These are phyloP conservation scores for Davidsoniella australis DNA, from an alignment of 2,329 filamentous ascomycete genomes.

Conservation along the genomic window DNA sequence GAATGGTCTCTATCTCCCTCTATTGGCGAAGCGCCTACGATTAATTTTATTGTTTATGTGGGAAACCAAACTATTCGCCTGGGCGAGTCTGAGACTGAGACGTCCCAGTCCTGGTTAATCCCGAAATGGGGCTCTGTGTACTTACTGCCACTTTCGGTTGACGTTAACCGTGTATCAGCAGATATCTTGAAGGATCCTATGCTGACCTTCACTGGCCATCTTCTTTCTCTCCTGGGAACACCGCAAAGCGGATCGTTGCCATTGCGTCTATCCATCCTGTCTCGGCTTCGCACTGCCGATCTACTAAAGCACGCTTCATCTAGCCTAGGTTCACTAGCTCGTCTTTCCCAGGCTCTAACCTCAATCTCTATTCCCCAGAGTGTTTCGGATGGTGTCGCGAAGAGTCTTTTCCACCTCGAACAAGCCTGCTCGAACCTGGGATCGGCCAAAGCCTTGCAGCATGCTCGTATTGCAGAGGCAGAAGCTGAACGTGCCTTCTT, in stretches of 20 bases:
- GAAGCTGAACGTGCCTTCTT: constrained; percentile 93
- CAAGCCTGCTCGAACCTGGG: constrained; percentile 58
- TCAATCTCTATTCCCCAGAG: constrained; percentile 81
- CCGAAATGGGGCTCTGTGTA: constrained; percentile 81
- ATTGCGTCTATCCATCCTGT: constrained; percentile 66
- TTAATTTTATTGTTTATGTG: constrained; percentile 90
- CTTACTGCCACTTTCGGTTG: constrained; percentile 30
- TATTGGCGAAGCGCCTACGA: constrained; percentile 79
- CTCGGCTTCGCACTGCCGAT: constrained; percentile 70
- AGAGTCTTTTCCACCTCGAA: constrained; percentile 61
- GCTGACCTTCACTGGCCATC: constrained; percentile 77
- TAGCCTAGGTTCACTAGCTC: constrained; percentile 80
- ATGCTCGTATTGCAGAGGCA: constrained; percentile 69
- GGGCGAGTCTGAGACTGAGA: constrained; percentile 21
- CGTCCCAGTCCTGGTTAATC: constrained; percentile 63
- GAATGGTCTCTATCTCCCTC: constrained; percentile 94
- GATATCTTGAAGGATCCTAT: constrained; percentile 62
- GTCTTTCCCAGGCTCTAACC: constrained; percentile 65
- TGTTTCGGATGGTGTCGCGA: constrained; percentile 71
- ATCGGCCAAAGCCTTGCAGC: constrained; percentile 49
- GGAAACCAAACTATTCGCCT: constrained; percentile 55
- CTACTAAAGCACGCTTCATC: constrained; percentile 80
- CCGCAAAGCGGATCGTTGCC: constrained; percentile 71
- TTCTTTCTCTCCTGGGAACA: constrained; percentile 73
- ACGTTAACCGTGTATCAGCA: constrained; percentile 36